Evolutionary conservation across 805 yeast genomes (phyloP).

Genomic region (Starmerella asiatica): DNA sequence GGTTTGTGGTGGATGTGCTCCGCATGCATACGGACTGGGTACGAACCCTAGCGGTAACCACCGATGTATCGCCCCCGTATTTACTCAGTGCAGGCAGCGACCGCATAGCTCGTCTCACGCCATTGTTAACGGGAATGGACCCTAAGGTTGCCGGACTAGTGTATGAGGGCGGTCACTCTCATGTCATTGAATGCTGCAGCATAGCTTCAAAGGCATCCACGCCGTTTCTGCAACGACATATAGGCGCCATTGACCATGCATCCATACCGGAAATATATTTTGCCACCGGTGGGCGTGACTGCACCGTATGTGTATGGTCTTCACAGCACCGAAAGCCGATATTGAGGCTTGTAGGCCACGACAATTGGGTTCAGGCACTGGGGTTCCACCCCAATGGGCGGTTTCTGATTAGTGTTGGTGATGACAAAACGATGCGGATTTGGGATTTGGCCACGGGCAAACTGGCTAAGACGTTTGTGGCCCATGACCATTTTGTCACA

Average conservation of each 20-base stretch:
- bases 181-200: constrained; percentile 62
- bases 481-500: constrained; percentile 68
- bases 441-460: constrained; percentile 54
- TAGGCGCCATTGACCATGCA: constrained; percentile 22
- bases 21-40: constrained; percentile 87
- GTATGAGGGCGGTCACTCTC: constrained; percentile 61
- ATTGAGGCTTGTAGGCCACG: constrained; percentile 55
- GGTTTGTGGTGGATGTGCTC: constrained; percentile 52
- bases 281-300: constrained; percentile 70
- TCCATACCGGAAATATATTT: constrained; percentile 27
- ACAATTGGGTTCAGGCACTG: constrained; percentile 71
- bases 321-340: constrained; percentile 44
- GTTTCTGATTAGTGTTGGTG: constrained; percentile 56
- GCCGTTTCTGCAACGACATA: constrained; percentile 35
- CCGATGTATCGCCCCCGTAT: neutral
- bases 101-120: constrained; percentile 9
- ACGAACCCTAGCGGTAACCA: constrained; percentile 38
- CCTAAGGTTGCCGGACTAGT: constrained; percentile 31
- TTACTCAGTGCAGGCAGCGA: constrained; percentile 18
- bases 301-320: constrained; percentile 59
- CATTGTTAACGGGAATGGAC: constrained; percentile 1
- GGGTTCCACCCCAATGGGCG: constrained; percentile 64
- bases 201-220: constrained; percentile 48
- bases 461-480: constrained; percentile 38
- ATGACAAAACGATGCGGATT: constrained; percentile 58